phyloP scores from a whole-genome alignment of 176 grass and related monocot species.

The Raddia guianensis region DNA sequence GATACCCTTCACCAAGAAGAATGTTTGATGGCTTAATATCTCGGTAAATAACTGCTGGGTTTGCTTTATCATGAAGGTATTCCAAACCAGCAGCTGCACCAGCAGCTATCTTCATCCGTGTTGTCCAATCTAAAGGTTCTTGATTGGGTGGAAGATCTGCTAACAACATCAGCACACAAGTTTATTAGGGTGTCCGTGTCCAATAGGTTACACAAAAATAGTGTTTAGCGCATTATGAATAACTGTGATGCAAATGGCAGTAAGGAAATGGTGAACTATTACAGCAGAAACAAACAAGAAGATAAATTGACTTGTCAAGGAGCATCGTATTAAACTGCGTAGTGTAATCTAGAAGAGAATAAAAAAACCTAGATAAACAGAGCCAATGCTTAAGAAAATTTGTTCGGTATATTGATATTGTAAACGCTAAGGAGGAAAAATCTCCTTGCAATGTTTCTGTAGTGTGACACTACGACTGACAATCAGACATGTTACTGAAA shows the following conservation, averaged over 20 bases:
- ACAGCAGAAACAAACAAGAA: slow-evolving; percentile 9
- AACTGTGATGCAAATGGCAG: neutral
- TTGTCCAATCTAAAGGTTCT: slow-evolving; percentile 69
- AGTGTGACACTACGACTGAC: neutral
- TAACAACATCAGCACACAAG: slow-evolving; percentile 6
- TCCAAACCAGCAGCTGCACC: slow-evolving; percentile 77
- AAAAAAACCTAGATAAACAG: neutral
- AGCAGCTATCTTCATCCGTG: slow-evolving; percentile 80
- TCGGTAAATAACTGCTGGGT: slow-evolving; percentile 74
- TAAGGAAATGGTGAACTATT: slow-evolving; percentile 24
- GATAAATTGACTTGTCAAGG: neutral
- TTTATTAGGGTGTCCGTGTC: slow-evolving; percentile 18
- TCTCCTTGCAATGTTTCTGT: slow-evolving; percentile 9
- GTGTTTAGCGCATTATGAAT: neutral
- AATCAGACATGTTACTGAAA: neutral
- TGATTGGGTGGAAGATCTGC: slow-evolving; percentile 61
- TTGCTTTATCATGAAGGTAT: slow-evolving; percentile 68
- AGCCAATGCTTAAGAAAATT: neutral
- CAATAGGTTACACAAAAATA: slow-evolving; percentile 4
- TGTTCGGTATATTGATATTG: neutral
- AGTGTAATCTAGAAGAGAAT: neutral
- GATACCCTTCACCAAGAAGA: slow-evolving; percentile 69
- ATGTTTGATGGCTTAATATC: slow-evolving; percentile 91
- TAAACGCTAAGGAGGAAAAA: neutral
- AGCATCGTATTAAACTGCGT: neutral